phyloP scores from a whole-genome alignment of 1,139 yeast species.

The Eremothecium coryli region DNA sequence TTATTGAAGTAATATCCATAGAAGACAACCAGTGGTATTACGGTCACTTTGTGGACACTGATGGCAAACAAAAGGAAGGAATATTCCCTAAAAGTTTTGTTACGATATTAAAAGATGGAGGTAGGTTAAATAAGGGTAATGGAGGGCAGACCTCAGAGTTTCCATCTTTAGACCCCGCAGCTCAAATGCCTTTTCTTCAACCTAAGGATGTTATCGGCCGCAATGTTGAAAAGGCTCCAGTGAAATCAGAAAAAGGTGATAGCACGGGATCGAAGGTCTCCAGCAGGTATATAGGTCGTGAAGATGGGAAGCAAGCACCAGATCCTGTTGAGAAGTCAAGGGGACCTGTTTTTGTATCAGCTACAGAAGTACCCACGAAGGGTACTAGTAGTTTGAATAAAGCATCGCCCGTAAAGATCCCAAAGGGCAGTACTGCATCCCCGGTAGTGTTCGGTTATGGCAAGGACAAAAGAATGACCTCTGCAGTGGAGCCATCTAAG shows the following conservation, averaged over 20 bases:
- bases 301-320: background rate
- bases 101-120: slow-evolving; percentile 1
- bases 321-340: background rate
- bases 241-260: background rate
- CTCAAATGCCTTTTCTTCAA: slow-evolving; percentile 3
- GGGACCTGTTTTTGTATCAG: slow-evolving; percentile 2
- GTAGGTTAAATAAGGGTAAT: background rate
- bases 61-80: slow-evolving; percentile 43
- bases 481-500: slow-evolving; percentile 23
- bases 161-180: slow-evolving; percentile 5
- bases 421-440: slow-evolving; percentile 2
- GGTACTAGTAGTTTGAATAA: background rate
- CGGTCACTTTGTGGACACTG: slow-evolving; percentile 48
- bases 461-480: background rate
- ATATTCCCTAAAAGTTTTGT: slow-evolving; percentile 89
- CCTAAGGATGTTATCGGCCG: background rate
- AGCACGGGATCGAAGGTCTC: background rate
- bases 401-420: background rate
- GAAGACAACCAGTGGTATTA: slow-evolving; percentile 90
- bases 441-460: background rate
- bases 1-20: slow-evolving; percentile 61
- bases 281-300: background rate
- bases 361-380: background rate
- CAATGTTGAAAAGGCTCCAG: background rate
- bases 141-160: background rate